These are phyloP conservation scores for Colletotrichum spaethianum DNA, from an alignment of 2,329 filamentous ascomycete genomes.

Conservation along the genomic window DNA sequence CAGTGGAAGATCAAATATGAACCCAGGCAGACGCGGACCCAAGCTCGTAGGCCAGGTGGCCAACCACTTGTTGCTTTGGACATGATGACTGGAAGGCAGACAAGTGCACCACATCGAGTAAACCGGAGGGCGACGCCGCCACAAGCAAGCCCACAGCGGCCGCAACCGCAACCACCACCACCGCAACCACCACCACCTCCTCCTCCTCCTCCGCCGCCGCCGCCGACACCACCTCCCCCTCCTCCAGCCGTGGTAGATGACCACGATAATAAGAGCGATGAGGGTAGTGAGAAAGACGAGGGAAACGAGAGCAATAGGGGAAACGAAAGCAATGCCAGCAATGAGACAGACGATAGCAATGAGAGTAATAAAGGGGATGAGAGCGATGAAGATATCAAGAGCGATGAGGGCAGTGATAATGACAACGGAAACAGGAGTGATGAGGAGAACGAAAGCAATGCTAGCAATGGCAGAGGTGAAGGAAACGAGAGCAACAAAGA, in stretches of 20 bases:
- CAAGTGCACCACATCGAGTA: background rate
- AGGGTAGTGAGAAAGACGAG: background rate
- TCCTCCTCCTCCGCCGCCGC: background rate
- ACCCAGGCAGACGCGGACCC: background rate
- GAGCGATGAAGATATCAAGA: background rate
- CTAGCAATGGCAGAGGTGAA: no score
- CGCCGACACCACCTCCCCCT: background rate
- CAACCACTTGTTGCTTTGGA: background rate
- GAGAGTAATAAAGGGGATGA: background rate
- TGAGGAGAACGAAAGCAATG: no score
- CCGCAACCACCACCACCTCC: background rate
- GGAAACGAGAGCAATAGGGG: background rate
- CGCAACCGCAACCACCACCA: background rate
- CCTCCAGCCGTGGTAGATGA: background rate
- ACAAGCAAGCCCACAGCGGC: background rate
- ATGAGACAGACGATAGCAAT: background rate
- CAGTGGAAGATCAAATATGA: background rate
- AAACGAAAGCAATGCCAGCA: background rate
- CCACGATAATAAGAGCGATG: background rate
- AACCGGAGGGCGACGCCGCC: slow-evolving; percentile 4
- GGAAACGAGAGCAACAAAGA: background rate
- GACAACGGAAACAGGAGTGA: background rate
- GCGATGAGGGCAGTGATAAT: background rate
- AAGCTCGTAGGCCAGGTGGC: background rate
- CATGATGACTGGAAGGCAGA: background rate